Conservation (phyloP, 208 protist species). For the Trichomonas tenax region DNA sequence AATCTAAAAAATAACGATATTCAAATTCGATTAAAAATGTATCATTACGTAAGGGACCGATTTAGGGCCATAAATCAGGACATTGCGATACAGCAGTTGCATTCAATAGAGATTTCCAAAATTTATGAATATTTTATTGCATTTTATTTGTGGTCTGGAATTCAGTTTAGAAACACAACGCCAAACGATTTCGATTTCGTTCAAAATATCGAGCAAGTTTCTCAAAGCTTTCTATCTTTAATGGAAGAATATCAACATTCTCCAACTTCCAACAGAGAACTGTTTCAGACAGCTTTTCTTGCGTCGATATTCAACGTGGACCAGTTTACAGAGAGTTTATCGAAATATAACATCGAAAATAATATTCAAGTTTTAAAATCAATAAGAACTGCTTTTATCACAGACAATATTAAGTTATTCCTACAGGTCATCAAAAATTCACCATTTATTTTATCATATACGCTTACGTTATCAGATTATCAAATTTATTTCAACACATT, state of each 20-base stretch:
- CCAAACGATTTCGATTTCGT: background rate
- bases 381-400: background rate
- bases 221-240: background rate
- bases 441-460: background rate
- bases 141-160: background rate
- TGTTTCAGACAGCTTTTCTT: background rate
- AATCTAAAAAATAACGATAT: background rate
- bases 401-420: background rate
- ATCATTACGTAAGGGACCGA: background rate
- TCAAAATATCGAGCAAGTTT: background rate
- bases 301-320: background rate
- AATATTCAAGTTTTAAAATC: background rate
- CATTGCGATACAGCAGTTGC: background rate
- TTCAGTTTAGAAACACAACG: background rate
- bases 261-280: background rate
- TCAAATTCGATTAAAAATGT: background rate
- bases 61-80: background rate
- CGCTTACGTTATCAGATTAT: background rate
- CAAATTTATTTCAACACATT: background rate
- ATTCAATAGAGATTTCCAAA: background rate
- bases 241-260: background rate
- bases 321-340: background rate
- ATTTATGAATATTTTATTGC: background rate
- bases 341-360: background rate
- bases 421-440: background rate